A percentile compares a stretch with the other conserved stretches of the same genome.
These are phyloP conservation scores for Tuber indicum DNA, from an alignment of 495 filamentous ascomycete genomes.

Conservation along the genomic window DNA sequence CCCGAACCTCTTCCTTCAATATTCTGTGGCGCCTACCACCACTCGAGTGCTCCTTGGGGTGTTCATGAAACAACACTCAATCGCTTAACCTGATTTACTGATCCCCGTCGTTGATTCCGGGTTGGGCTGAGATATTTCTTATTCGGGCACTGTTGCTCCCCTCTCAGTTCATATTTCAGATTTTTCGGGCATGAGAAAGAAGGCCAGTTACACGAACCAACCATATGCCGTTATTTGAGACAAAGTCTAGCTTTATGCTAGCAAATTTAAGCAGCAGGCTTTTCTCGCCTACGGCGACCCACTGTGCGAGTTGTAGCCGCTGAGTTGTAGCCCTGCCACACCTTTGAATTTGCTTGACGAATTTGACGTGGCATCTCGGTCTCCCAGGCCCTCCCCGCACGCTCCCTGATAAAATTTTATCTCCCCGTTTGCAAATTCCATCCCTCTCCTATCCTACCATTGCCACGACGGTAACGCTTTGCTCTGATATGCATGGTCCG, in stretches of 20 bases:
- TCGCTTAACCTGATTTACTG: no score
- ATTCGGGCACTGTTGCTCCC: no score
- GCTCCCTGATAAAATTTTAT: not conserved
- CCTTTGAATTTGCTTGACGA: not conserved
- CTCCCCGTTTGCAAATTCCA: not conserved
- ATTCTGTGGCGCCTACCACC: no score
- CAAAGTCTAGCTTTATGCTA: not conserved
- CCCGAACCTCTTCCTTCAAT: no score
- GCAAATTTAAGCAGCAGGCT: not conserved
- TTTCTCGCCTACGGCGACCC: not conserved
- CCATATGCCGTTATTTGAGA: not conserved
- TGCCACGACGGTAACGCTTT: not conserved
- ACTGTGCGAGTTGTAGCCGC: no score
- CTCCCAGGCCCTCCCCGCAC: not conserved
- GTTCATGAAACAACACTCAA: no score
- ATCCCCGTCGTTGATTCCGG: no score
- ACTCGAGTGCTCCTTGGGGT: no score
- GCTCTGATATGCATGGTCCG: not conserved
- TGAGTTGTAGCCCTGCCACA: not conserved
- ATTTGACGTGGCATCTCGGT: not conserved
- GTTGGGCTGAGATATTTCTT: no score
- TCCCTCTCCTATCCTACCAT: not conserved
- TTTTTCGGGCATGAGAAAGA: not conserved
- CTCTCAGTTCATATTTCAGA: not conserved
- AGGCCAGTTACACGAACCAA: not conserved